Conservation (phyloP, 2,329 filamentous ascomycete genomes). For the Onygenales sp. region DNA sequence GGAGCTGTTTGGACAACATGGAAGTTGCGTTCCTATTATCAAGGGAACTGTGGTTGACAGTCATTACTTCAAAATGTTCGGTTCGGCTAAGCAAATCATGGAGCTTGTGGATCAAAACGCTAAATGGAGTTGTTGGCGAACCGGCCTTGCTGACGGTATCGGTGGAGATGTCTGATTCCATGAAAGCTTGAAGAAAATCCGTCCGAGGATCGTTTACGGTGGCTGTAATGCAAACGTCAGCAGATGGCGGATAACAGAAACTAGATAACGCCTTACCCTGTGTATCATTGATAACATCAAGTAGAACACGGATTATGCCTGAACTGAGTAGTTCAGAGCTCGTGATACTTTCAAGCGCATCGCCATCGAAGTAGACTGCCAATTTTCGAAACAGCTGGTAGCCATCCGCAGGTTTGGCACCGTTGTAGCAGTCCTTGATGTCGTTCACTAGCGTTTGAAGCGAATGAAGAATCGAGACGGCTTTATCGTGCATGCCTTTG, state of each 20-base stretch:
- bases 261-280: slow-evolving; percentile 30
- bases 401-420: slow-evolving; percentile 38
- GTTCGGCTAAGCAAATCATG: slow-evolving; percentile 93
- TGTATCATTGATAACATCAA: slow-evolving; percentile 67
- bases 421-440: slow-evolving; percentile 61
- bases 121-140: slow-evolving; percentile 71
- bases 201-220: slow-evolving; percentile 52
- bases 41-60: slow-evolving; percentile 65
- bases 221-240: background rate
- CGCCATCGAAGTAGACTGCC: slow-evolving; percentile 76
- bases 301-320: slow-evolving; percentile 72
- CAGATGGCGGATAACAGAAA: slow-evolving; percentile 2
- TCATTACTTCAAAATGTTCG: slow-evolving; percentile 96
- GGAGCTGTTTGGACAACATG: slow-evolving; percentile 93
- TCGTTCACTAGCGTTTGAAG: slow-evolving; percentile 63
- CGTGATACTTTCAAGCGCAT: slow-evolving; percentile 85
- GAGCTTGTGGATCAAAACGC: slow-evolving; percentile 82
- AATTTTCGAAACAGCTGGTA: slow-evolving; percentile 62
- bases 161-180: slow-evolving; percentile 56
- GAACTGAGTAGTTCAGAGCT: slow-evolving; percentile 91
- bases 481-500: slow-evolving; percentile 67
- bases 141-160: slow-evolving; percentile 54
- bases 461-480: slow-evolving; percentile 62
- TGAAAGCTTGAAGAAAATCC: slow-evolving; percentile 85
- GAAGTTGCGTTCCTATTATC: slow-evolving; percentile 61